These are phyloP conservation scores for Serendipita sp. DNA, from an alignment of 1,284 basidiomycete species.

Conservation along the genomic window DNA sequence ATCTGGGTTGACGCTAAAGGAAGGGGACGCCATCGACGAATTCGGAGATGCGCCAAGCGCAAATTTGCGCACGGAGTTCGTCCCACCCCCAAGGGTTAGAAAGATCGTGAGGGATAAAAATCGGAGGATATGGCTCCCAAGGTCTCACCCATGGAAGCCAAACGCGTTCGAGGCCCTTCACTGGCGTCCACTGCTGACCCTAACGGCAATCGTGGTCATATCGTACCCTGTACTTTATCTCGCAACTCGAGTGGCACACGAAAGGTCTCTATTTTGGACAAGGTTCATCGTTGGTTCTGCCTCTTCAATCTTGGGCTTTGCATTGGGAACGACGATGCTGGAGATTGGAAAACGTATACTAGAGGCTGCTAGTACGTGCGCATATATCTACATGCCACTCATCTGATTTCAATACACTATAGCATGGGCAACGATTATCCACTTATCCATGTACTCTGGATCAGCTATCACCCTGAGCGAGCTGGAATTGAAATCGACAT, in stretches of 20 bases:
- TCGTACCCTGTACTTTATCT: not conserved
- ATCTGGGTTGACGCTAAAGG: not conserved
- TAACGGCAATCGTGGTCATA: not conserved
- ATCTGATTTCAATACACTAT: not conserved
- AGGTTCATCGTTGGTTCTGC: not conserved
- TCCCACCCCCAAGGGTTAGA: not conserved
- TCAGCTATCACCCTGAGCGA: conserved; percentile 13
- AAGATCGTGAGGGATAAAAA: not conserved
- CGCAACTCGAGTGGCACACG: not conserved
- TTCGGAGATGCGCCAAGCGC: not conserved
- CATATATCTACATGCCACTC: conserved; percentile 13
- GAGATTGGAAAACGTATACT: conserved; percentile 21
- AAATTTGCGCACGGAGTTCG: not conserved
- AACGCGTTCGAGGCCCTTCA: not conserved
- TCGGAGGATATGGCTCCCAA: not conserved
- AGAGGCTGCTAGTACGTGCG: conserved; percentile 25
- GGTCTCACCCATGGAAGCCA: not conserved
- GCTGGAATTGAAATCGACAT: not conserved
- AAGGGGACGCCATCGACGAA: not conserved
- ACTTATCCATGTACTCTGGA: conserved; percentile 15
- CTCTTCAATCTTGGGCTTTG: conserved; percentile 17
- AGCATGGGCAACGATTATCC: conserved; percentile 32
- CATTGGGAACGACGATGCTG: conserved; percentile 23
- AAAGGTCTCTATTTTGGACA: not conserved
- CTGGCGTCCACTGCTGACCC: not conserved